These are phyloP conservation scores for Mollisia scopiformis DNA, from an alignment of 2,329 filamentous ascomycete species.

Conservation along the genomic window DNA sequence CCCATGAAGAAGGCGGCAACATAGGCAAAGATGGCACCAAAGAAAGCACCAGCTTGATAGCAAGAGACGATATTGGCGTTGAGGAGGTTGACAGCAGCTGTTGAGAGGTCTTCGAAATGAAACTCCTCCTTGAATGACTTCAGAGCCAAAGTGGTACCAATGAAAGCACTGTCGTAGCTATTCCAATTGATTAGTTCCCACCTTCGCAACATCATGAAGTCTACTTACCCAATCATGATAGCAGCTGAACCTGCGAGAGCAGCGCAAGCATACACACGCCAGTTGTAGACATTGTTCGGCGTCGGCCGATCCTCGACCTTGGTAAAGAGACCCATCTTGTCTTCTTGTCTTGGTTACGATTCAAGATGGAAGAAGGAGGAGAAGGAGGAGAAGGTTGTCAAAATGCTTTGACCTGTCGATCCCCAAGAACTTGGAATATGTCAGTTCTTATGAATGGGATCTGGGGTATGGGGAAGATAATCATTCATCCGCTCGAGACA, in stretches of 20 bases:
- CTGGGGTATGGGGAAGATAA: conserved; percentile 19
- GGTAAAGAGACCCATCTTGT: conserved; percentile 45
- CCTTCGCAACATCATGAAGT: not conserved
- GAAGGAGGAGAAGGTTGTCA: conserved; percentile 5
- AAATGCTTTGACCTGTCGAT: conserved; percentile 11
- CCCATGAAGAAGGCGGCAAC: conserved; percentile 68
- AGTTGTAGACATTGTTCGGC: conserved; percentile 61
- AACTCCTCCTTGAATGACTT: conserved; percentile 73
- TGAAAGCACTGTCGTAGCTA: conserved; percentile 69
- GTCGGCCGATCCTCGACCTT: conserved; percentile 60
- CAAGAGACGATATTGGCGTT: conserved; percentile 79
- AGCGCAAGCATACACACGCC: conserved; percentile 59
- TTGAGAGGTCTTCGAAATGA: conserved; percentile 53
- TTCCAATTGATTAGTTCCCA: not conserved
- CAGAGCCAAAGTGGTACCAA: conserved; percentile 74
- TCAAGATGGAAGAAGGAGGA: not conserved
- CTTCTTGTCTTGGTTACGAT: not conserved
- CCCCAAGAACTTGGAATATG: not conserved
- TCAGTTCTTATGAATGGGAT: conserved; percentile 14
- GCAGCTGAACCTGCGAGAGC: conserved; percentile 58
- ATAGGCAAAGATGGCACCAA: conserved; percentile 74
- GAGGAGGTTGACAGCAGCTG: conserved; percentile 56
- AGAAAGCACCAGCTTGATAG: conserved; percentile 84
- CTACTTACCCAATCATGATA: conserved; percentile 51
- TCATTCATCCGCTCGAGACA: conserved; percentile 9